Base-by-base conservation (phyloP, 495 filamentous ascomycete species). In the Aspergillus steynii region DNA sequence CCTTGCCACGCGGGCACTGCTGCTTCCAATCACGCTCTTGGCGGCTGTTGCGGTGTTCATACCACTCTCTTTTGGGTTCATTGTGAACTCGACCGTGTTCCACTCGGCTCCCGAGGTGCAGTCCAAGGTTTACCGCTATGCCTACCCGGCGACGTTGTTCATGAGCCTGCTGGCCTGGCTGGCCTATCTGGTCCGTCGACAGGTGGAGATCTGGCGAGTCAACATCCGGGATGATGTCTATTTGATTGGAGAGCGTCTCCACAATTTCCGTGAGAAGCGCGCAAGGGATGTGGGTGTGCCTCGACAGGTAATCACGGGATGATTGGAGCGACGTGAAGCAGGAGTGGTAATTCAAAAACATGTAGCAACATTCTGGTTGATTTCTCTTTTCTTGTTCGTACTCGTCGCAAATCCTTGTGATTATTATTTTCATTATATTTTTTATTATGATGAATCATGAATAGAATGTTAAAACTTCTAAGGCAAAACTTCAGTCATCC, bases 191-290 rank as follows among this genome's bases (percentile, higher is more conserved):
- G 68, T 78, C 2, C 71, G 75, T 52, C 78, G 80, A 56, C 74
- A 88, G 47, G 74, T 93, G 46, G 84, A 85, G 28, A 78, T 83
- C 48, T 99, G 95, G 95, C 86, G 90, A 69, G 82, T 86, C 67
- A 86, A 85, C 64, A 92, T 99, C 53, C 78, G 89, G 34, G 95
- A 99, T 69, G 95, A 99, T 74, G 94, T 96, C 7, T 99, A 98
- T 68, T 77, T 98, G 63, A 95, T 97, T 68, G 95, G 95, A 2
- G 93, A 98, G 77, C 79, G 93, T 34, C 76, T 99, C 62, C 94
- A 97, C 70, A 97, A 97, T 70, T 95, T 95, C 75, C 90, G 91
- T 2, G 92, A 88, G 60, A 79, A 78, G 49, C 70, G 74, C 50
- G 72, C 74, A 15, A 71, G 70, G 50, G 75, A 80, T 59, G 77